Percentiles rank a stretch among this genome's conserved stretches.
phyloP scores from a whole-genome alignment of 805 yeast species.

The Candida peoriensis region DNA sequence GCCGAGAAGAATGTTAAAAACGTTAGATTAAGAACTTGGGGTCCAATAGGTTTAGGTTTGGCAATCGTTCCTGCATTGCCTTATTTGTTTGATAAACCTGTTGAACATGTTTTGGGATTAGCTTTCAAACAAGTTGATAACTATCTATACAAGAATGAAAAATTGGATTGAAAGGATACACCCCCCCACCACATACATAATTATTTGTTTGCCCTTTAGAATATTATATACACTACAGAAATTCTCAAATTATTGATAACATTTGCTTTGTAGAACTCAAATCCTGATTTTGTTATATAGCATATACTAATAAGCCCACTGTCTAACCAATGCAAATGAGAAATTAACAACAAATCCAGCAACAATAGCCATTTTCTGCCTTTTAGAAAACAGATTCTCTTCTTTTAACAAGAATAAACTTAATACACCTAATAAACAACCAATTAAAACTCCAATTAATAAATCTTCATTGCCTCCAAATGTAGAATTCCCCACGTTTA shows the following conservation, averaged over 20 bases:
- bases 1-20: conserved; percentile 50
- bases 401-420: conserved; percentile 59
- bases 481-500: conserved; percentile 33
- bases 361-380: conserved; percentile 62
- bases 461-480: conserved; percentile 59
- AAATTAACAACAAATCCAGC: conserved; percentile 70
- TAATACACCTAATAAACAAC: conserved; percentile 70
- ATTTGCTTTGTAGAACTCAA: no score
- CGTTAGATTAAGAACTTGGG: conserved; percentile 49
- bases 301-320: no score
- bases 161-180: no score
- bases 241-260: no score
- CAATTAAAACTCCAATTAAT: conserved; percentile 64
- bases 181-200: no score
- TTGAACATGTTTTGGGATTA: conserved; percentile 62
- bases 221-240: no score
- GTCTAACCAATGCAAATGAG: conserved; percentile 55
- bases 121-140: conserved; percentile 45
- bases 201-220: no score
- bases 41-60: conserved; percentile 77
- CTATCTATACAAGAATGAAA: no score
- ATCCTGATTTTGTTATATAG: no score
- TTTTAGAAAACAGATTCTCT: conserved; percentile 54
- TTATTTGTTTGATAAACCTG: conserved; percentile 77
- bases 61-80: conserved; percentile 76